Evolutionary conservation across 2,329 filamentous ascomycete genomes (phyloP), one percentile per base, ranked within the genome.

Genomic region (Cercospora zeina): DNA sequence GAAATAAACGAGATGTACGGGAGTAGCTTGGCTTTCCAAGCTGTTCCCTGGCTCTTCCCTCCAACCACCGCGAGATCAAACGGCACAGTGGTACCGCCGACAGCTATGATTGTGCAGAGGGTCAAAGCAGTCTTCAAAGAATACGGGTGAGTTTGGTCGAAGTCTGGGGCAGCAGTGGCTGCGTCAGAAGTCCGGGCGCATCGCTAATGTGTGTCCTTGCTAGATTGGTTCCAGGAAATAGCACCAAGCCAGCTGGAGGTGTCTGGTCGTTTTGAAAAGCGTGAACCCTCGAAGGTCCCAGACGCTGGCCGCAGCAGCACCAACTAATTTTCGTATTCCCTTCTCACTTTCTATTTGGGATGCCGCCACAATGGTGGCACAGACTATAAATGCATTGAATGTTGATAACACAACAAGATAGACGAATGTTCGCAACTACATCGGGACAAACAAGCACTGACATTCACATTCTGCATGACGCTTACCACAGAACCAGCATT

Each of bases 1-100:
- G 69, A 71, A 54, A 14, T 71, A 27, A 61, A 67, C 13, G 57
- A 63, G 19, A 69, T 70, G 55, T 58, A 58, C 24, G 55, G 55
- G 14, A 58, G 55, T 42, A 50, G 39, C 31, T 13, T 49, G 16
- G 37, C 39, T 14, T 49, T 64, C 33, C 54, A 64, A 27, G 55
- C 21, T 14, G 47, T 70, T 5, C 65, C 68, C 16, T 70, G 67
- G 67, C 31, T 70, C 42, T 67, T 67, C 39, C 68, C 68, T n/a
- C 34, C 61, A 36, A 58, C 63, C 4, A 11, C 21, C 11, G 45
- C 47, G 30, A 47, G 63, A 30, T 51, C 51, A 5, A 49, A 55
- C 10, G 60, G 55, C 9, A 60, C 49, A 7, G 55, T 54, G 9
- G 57, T 62, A 8, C 63, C 63, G 13, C 58, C 58, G 10, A 37